Evolutionary conservation across 2,329 filamentous ascomycete species (phyloP), one percentile per base, ranked within the genome.

Genomic region (Cephalotrichum gorgonifer): DNA sequence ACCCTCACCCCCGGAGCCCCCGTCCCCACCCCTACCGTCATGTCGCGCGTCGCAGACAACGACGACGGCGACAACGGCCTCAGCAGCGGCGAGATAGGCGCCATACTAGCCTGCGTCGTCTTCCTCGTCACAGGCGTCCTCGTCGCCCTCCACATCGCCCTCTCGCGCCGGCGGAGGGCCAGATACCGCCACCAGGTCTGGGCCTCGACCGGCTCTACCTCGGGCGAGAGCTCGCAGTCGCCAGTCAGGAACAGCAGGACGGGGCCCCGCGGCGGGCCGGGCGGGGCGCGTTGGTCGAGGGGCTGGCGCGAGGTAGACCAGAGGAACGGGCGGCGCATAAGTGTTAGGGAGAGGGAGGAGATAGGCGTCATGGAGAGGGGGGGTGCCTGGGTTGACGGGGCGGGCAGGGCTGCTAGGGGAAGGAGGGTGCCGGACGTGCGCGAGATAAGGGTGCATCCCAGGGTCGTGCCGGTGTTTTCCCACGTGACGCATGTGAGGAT

Each of bases 61-160:
- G 35, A 47, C 33, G 17, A 50, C 22, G 30, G 47, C 20, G 31
- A 25, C 20, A 41, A 50, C 6, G 60, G 58, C 8, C 59, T 71
- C 3, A 63, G 60, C 0, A 56, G 62, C 25, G 59, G 55, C n/a
- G 59, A 70, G 44, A 61, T 73, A 27, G 69, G 67, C 5, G 69
- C 63, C 35, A 66, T 73, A 17, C 55, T 69, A 2, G 69, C 69
- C 26, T 62, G 62, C 30, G 52, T 71, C 2, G 57, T 68, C 11
- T 68, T 62, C 2, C 54, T 64, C n/a, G 60, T 65, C n/a, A 44
- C 65, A 23, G 51, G 69, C 22, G 46, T 62, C 27, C 48, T 69
- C 27, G 25, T 69, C 15, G 50, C 60, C 35, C 35, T 39, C 6
- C 35, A 39, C n/a, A 9, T 39, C 17, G 4, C 23, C 12, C 27